A percentile compares a stretch with the other conserved stretches of the same genome.
Evolutionary conservation across 1,139 yeast species (phyloP).

Genomic region (Spathaspora sp.): DNA sequence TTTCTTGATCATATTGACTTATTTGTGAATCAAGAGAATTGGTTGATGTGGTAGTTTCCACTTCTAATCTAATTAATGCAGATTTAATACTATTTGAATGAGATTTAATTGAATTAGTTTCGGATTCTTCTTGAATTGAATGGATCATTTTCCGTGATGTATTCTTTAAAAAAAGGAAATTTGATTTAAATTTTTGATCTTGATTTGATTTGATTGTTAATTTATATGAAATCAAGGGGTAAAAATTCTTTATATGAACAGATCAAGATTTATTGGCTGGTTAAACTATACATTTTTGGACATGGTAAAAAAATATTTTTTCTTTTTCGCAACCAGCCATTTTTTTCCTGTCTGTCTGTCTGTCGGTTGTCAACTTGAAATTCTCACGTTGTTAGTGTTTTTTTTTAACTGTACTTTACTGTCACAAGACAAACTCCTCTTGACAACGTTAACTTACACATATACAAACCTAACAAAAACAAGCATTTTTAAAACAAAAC

Average conservation of each 20-base stretch:
- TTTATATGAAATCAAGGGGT: too few relatives aligned
- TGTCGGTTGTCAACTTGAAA: background rate
- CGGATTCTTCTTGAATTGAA: too few relatives aligned
- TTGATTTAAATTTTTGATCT: too few relatives aligned
- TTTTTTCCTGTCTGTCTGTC: background rate
- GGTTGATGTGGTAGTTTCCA: constrained; percentile 7
- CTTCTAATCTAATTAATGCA: constrained; percentile 25
- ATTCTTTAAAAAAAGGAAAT: too few relatives aligned
- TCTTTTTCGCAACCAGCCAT: background rate
- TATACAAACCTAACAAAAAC: too few relatives aligned
- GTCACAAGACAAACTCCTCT: too few relatives aligned
- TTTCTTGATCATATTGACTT: background rate
- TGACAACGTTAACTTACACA: too few relatives aligned
- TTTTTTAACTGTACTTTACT: too few relatives aligned
- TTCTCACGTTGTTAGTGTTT: background rate
- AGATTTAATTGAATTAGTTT: background rate
- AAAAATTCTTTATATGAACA: too few relatives aligned
- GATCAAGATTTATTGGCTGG: background rate
- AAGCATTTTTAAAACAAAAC: too few relatives aligned
- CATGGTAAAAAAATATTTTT: background rate
- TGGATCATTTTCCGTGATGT: too few relatives aligned
- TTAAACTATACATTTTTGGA: background rate
- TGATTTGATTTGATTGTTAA: too few relatives aligned
- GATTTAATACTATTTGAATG: constrained; percentile 1
- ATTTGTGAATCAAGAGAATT: constrained; percentile 23